These are phyloP conservation scores for Mycena rosella DNA, from an alignment of 768 basidiomycete genomes.

Conservation along the genomic window DNA sequence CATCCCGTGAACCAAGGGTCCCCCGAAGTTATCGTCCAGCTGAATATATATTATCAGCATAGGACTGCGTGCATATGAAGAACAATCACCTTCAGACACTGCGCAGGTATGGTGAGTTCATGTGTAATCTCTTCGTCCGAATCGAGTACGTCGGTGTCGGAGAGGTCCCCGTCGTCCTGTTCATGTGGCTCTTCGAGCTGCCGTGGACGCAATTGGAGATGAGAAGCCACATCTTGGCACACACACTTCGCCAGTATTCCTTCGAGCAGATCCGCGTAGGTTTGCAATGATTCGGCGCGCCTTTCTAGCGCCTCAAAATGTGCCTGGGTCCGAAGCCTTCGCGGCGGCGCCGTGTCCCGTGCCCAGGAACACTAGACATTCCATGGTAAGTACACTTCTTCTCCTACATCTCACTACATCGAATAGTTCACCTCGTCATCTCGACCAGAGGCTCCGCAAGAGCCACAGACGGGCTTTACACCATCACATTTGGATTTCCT, in stretches of 20 bases:
- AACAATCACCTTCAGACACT: conserved; percentile 30
- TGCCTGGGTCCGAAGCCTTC: conserved; percentile 27
- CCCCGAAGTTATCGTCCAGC: conserved; percentile 29
- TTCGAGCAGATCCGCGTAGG: conserved; percentile 21
- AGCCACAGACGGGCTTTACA: conserved; percentile 29
- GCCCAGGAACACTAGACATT: conserved; percentile 33
- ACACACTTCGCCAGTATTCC: conserved; percentile 22
- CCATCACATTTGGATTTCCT: conserved; percentile 39
- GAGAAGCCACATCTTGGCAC: conserved; percentile 28
- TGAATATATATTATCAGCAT: background rate
- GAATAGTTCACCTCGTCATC: conserved; percentile 24
- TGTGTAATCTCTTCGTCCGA: conserved; percentile 35
- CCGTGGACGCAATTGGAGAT: conserved; percentile 27
- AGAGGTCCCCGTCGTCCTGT: conserved; percentile 13
- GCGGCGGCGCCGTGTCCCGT: background rate
- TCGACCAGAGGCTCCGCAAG: conserved; percentile 27
- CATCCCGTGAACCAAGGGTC: conserved; percentile 19
- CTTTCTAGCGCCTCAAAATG: conserved; percentile 35
- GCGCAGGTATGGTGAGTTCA: conserved; percentile 27
- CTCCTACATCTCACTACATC: background rate
- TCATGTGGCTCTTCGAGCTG: background rate
- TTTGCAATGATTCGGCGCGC: conserved; percentile 25
- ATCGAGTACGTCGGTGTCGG: conserved; percentile 10
- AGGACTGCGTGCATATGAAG: background rate
- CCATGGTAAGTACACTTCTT: background rate